phyloP scores from a whole-genome alignment of 805 yeast genomes.

The Jamesozyma lodderae region DNA sequence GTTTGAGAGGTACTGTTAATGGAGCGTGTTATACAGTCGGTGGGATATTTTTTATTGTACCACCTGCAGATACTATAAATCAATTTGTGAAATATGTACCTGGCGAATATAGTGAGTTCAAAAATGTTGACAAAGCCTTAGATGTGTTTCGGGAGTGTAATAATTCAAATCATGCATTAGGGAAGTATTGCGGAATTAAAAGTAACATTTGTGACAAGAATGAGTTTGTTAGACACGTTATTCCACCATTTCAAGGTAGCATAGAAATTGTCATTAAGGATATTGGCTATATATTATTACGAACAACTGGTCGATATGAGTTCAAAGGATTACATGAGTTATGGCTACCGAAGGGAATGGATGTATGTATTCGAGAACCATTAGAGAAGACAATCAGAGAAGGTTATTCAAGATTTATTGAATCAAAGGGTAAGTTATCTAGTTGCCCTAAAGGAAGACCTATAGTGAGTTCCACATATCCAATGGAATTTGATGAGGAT shows the following conservation, averaged over 20 bases:
- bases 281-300: slow-evolving; percentile 52
- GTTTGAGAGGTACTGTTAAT: slow-evolving; percentile 32
- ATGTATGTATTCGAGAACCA: slow-evolving; percentile 47
- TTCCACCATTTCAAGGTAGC: slow-evolving; percentile 66
- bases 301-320: slow-evolving; percentile 44
- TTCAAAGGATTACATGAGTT: slow-evolving; percentile 36
- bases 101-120: slow-evolving; percentile 31
- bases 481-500: slow-evolving; percentile 17
- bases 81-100: slow-evolving; percentile 41
- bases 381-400: slow-evolving; percentile 25
- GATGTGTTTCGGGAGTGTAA: slow-evolving; percentile 18
- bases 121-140: slow-evolving; percentile 29
- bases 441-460: slow-evolving; percentile 22
- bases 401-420: slow-evolving; percentile 30
- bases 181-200: slow-evolving; percentile 25
- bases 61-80: slow-evolving; percentile 43
- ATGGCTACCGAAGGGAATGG: slow-evolving; percentile 48
- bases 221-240: slow-evolving; percentile 36
- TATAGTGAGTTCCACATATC: slow-evolving; percentile 23
- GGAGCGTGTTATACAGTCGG: slow-evolving; percentile 45
- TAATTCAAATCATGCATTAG: slow-evolving; percentile 23
- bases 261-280: slow-evolving; percentile 58
- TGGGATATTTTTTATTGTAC: slow-evolving; percentile 49
- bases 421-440: slow-evolving; percentile 24
- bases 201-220: slow-evolving; percentile 10